A percentile compares a stretch with the other conserved stretches of the same genome.
Conservation (phyloP, 495 filamentous ascomycete species). For the Talaromyces borbonicus region DNA sequence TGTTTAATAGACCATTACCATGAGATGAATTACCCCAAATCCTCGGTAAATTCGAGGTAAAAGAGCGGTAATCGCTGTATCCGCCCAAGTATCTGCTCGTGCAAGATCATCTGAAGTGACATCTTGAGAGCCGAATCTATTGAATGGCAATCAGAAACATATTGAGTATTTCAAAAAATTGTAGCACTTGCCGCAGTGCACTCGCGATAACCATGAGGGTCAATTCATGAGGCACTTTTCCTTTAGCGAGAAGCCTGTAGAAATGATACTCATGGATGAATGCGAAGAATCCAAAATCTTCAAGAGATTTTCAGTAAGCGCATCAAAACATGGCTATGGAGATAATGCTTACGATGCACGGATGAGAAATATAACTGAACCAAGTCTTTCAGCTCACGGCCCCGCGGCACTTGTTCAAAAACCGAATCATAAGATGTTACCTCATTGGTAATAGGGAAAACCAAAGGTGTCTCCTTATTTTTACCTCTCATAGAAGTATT, state of each 20-base stretch:
- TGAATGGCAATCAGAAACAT: neutral
- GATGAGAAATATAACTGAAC: neutral
- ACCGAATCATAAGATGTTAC: neutral
- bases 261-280: neutral
- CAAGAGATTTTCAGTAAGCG: neutral
- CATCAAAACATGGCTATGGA: neutral
- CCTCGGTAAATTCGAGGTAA: neutral
- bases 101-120: neutral
- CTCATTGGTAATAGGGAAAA: neutral
- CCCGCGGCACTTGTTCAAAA: neutral
- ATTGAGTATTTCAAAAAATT: neutral
- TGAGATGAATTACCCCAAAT: neutral
- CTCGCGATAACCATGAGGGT: neutral
- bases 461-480: neutral
- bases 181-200: neutral
- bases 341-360: neutral
- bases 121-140: neutral
- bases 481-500: no score
- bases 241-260: neutral
- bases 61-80: neutral
- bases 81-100: neutral
- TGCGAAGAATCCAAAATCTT: neutral
- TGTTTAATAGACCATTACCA: no score
- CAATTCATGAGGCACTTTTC: neutral
- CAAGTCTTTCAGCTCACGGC: neutral